These are phyloP conservation scores for Ottelia alismoides DNA, from an alignment of 106 monocot genomes.

Conservation along the genomic window DNA sequence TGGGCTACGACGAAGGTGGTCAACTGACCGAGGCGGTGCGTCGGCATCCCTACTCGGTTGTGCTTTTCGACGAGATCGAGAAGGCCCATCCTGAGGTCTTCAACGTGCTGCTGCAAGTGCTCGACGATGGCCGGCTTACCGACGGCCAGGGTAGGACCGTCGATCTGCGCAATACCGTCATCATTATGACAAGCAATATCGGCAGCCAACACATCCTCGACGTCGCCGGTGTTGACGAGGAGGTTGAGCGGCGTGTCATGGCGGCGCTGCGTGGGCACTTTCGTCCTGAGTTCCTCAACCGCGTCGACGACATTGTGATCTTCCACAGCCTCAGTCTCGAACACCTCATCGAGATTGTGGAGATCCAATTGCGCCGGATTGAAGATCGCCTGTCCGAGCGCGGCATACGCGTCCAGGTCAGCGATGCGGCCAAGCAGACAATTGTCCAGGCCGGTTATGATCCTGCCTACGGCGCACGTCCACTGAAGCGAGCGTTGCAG, in stretches of 20 bases:
- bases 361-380: slow-evolving; percentile 51
- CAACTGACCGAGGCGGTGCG: slow-evolving; percentile 46
- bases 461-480: no score
- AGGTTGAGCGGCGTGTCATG: slow-evolving; percentile 29
- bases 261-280: slow-evolving; percentile 25
- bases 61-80: slow-evolving; percentile 62
- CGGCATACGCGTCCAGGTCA: slow-evolving; percentile 33
- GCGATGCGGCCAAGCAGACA: slow-evolving; percentile 47
- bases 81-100: no score
- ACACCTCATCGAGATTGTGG: slow-evolving; percentile 43
- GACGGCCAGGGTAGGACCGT: slow-evolving; percentile 62
- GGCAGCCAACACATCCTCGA: slow-evolving; percentile 52
- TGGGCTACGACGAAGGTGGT: slow-evolving; percentile 59
- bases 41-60: slow-evolving; percentile 44
- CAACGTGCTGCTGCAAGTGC: slow-evolving; percentile 44
- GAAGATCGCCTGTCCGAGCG: slow-evolving; percentile 37
- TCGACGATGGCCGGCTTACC: slow-evolving; percentile 49
- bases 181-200: slow-evolving; percentile 66
- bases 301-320: slow-evolving; percentile 57
- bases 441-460: no score
- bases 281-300: no score
- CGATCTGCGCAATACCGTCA: slow-evolving; percentile 44
- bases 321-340: slow-evolving; percentile 53
- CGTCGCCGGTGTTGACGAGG: slow-evolving; percentile 23
- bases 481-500: no score